A percentile compares a stretch with the other conserved stretches of the same genome.
Conservation (phyloP, 169 alveolate genomes). For the Eimeria necatrix region DNA sequence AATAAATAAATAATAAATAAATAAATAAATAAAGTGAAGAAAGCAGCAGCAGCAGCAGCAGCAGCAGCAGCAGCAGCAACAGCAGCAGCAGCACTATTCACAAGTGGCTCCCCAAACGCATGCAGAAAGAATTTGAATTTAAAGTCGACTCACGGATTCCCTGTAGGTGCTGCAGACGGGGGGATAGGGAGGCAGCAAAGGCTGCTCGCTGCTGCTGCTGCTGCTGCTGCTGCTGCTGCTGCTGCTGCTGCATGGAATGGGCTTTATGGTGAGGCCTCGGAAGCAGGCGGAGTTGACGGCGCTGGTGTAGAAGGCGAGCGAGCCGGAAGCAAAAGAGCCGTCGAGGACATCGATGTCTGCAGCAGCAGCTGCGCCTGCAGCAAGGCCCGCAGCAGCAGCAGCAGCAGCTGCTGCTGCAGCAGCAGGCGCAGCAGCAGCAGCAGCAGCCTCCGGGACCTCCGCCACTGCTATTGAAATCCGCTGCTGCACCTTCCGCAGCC, state of each 20-base stretch:
- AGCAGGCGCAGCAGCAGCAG: conserved; percentile 82
- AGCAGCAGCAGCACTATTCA: too few relatives aligned
- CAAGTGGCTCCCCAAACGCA: too few relatives aligned
- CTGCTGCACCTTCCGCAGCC: neutral
- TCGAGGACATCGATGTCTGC: conserved; percentile 88
- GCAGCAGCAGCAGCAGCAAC: conserved; percentile 32
- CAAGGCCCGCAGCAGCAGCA: too few relatives aligned
- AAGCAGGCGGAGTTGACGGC: conserved; percentile 87
- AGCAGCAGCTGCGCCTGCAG: conserved; percentile 72
- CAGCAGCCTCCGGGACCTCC: conserved; percentile 72
- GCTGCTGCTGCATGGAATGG: conserved; percentile 86
- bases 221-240: conserved; percentile 22
- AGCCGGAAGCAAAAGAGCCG: conserved; percentile 88
- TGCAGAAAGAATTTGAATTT: neutral
- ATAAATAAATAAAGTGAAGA: conserved; percentile 14
- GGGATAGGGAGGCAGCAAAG: conserved; percentile 86
- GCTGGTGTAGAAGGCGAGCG: conserved; percentile 89
- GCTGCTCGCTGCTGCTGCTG: conserved; percentile 75
- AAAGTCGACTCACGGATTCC: conserved; percentile 31
- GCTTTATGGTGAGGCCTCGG: conserved; percentile 84
- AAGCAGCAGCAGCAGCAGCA: conserved; percentile 73
- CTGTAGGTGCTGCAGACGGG: conserved; percentile 88
- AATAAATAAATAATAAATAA: neutral
- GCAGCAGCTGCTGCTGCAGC: conserved; percentile 83
- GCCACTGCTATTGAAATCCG: neutral